Evolutionary conservation across 352 stramenopile species (phyloP), one percentile per base, ranked within the genome.

Genomic region (Hyaloperonospora arabidopsidis): DNA sequence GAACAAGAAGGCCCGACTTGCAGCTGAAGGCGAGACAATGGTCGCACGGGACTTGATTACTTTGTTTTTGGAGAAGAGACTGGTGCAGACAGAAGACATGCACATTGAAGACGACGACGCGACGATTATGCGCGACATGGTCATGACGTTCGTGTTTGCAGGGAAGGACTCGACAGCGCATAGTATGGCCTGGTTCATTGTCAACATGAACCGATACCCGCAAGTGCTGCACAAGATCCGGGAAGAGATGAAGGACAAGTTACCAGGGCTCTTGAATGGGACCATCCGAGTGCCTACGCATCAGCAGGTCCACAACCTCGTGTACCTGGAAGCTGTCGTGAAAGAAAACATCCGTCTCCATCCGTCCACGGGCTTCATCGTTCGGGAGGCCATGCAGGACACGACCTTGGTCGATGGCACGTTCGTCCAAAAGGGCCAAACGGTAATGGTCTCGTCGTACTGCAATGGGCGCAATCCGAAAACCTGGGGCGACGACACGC

Each of bases 331-430:
- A 18, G 84, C 75, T 0, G 67, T 70, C 15, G 61, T 90, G 39
- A 70, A 69, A 8, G 84, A 93, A 49, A 84, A 46, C 39, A 57
- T 92, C 18, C 74, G 84, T 1, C 45, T 95, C 8, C 70, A 80
- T 34, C 52, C 49, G 2, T 57, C 55, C 21, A 57, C 55, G 32
- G 52, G 56, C 48, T 32, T 32, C 25, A 32, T 32, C 25, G 25
- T 32, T 32, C 48, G 55, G 10, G 52, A 23, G 15, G 34, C 48
- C 10, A 62, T 34, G 34, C 32, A 35, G 6, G 40, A 83, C 43
- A 74, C 74, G 22, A 83, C 74, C 47, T 59, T 92, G 0, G 64
- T 55, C 1, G 70, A 86, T 48, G 77, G 79, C 10, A 83, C 72
- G 57, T 76, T 68, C 21, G 50, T 89, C 2, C 36, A 52, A 11